Evolutionary conservation across 371 early-diverging fungal species (phyloP).

Genomic region (Mucor plumbeus): DNA sequence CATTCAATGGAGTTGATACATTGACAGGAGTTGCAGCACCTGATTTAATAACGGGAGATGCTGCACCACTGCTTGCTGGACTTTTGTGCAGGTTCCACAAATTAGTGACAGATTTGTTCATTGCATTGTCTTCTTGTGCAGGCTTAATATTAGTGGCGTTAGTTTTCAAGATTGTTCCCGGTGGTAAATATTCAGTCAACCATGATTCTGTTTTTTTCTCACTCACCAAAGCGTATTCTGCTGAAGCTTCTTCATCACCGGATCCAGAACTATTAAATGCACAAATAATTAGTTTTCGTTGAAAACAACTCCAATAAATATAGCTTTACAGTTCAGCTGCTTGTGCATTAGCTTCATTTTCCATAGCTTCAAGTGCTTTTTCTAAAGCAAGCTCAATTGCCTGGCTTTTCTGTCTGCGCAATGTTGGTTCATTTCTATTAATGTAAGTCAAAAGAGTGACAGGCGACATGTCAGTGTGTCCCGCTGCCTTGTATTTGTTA

Average conservation of each 20-base stretch:
- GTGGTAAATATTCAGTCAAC: conserved; percentile 30
- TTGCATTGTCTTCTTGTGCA: conserved; percentile 65
- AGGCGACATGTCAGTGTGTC: conserved; percentile 34
- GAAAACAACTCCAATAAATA: neutral
- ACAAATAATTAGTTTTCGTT: neutral
- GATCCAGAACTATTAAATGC: conserved; percentile 2
- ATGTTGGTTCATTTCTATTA: conserved; percentile 47
- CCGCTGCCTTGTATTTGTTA: conserved; percentile 41
- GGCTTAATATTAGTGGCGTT: conserved; percentile 33
- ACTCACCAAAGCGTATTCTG: conserved; percentile 54
- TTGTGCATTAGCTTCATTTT: neutral
- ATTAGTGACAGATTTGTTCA: conserved; percentile 77
- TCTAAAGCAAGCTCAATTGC: conserved; percentile 56
- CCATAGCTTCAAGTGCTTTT: conserved; percentile 26
- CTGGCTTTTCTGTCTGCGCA: conserved; percentile 53
- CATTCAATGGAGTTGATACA: conserved; percentile 16
- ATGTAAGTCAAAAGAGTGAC: conserved; percentile 51
- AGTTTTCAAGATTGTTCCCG: conserved; percentile 20
- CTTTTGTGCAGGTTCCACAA: conserved; percentile 65
- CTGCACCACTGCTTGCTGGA: conserved; percentile 27
- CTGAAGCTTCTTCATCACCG: conserved; percentile 41
- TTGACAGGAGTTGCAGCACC: conserved; percentile 25
- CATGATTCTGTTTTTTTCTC: conserved; percentile 21
- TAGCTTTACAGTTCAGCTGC: conserved; percentile 5
- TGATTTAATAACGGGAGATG: conserved; percentile 20